These are phyloP conservation scores for Dendrobium huoshanense DNA, from an alignment of 106 monocot species.

Conservation along the genomic window DNA sequence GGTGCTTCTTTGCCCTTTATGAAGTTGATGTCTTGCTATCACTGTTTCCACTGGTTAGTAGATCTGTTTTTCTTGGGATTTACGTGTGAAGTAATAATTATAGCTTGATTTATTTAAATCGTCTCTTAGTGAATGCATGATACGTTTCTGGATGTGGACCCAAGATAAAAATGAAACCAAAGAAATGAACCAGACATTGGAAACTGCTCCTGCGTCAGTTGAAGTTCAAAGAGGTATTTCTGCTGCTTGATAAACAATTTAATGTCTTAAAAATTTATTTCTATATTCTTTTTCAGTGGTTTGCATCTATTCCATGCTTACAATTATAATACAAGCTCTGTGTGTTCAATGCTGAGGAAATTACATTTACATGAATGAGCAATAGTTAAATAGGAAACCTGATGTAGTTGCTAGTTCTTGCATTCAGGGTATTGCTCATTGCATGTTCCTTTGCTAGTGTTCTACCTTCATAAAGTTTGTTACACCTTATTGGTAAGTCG, in stretches of 20 bases:
- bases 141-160: conserved; percentile 78
- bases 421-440: neutral
- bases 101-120: conserved; percentile 5
- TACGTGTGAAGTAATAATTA: neutral
- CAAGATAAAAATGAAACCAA: conserved; percentile 38
- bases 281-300: neutral
- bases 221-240: conserved; percentile 29
- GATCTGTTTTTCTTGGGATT: neutral
- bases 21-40: conserved; percentile 99
- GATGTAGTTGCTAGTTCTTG: neutral
- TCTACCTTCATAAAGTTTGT: neutral
- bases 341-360: no score
- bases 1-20: conserved; percentile 53
- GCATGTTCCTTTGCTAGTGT: neutral
- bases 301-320: neutral
- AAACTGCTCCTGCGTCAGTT: conserved; percentile 9
- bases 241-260: neutral
- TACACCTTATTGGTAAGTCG: neutral
- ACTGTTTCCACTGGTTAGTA: conserved; percentile 89
- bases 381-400: neutral
- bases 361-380: neutral
- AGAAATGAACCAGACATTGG: conserved; percentile 10
- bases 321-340: neutral
- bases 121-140: conserved; percentile 69
- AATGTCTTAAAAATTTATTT: neutral